phyloP scores from a whole-genome alignment of 345 rosid genomes.

The Aethionema arabicum region DNA sequence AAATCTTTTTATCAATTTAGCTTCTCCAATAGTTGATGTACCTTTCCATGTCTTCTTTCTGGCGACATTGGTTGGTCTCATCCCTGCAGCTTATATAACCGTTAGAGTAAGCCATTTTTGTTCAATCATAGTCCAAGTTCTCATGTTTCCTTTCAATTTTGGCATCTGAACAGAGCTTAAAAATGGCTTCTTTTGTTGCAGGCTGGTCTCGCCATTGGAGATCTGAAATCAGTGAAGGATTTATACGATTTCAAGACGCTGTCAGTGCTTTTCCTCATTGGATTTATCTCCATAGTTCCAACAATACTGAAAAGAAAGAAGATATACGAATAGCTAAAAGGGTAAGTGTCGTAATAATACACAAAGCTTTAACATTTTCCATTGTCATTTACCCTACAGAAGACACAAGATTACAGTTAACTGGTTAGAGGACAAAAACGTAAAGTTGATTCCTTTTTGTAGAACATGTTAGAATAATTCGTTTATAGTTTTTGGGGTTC shows the following conservation, averaged over 20 bases:
- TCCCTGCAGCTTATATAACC: slow-evolving; percentile 91
- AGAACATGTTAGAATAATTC: neutral
- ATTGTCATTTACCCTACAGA: slow-evolving; percentile 18
- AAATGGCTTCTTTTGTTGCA: slow-evolving; percentile 26
- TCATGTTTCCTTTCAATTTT: neutral
- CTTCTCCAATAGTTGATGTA: slow-evolving; percentile 93
- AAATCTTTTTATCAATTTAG: slow-evolving; percentile 95
- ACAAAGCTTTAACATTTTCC: slow-evolving; percentile 12
- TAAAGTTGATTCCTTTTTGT: slow-evolving; percentile 14
- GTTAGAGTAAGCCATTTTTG: slow-evolving; percentile 61
- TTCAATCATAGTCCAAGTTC: neutral
- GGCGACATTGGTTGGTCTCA: slow-evolving; percentile 87
- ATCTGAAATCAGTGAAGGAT: slow-evolving; percentile 78
- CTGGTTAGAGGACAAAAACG: slow-evolving; percentile 21
- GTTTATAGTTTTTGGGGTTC: neutral
- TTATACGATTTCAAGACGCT: slow-evolving; percentile 78
- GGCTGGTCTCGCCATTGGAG: slow-evolving; percentile 92
- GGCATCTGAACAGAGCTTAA: neutral
- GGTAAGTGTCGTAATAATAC: slow-evolving; percentile 5
- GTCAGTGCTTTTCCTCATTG: slow-evolving; percentile 72
- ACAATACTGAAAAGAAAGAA: slow-evolving; percentile 75
- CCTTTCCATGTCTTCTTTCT: slow-evolving; percentile 92
- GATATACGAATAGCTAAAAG: slow-evolving; percentile 47
- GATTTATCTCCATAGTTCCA: slow-evolving; percentile 62
- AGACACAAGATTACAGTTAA: slow-evolving; percentile 26